These are phyloP conservation scores for Lactarius evosmus DNA, from an alignment of 768 basidiomycete species.

Conservation along the genomic window DNA sequence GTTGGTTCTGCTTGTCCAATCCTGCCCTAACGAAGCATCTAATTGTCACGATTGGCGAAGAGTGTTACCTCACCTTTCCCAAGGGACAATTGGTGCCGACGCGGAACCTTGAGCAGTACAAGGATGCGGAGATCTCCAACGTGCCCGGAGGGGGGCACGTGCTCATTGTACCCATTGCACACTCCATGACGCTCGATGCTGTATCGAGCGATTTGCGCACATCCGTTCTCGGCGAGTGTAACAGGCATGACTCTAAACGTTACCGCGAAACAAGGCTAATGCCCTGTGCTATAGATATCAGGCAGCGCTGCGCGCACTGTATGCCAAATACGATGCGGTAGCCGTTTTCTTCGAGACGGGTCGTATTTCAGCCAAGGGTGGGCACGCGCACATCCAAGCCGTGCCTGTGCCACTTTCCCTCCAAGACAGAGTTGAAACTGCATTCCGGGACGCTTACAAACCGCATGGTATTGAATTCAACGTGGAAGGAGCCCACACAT, in stretches of 20 bases:
- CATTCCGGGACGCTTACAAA: slow-evolving; percentile 71
- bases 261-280: neutral
- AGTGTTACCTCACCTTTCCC: slow-evolving; percentile 94
- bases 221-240: slow-evolving; percentile 78
- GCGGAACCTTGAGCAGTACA: slow-evolving; percentile 48
- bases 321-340: slow-evolving; percentile 61
- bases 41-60: slow-evolving; percentile 88
- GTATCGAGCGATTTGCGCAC: slow-evolving; percentile 75
- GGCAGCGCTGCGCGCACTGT: slow-evolving; percentile 65
- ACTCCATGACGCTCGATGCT: slow-evolving; percentile 83
- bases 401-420: slow-evolving; percentile 71
- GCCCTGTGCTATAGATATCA: slow-evolving; percentile 58
- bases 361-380: slow-evolving; percentile 77
- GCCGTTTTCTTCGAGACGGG: slow-evolving; percentile 88
- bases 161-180: slow-evolving; percentile 89
- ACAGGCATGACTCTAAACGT: slow-evolving; percentile 46
- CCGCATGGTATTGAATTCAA: slow-evolving; percentile 72
- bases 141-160: slow-evolving; percentile 97
- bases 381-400: slow-evolving; percentile 91
- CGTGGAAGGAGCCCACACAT: slow-evolving; percentile 58
- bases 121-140: slow-evolving; percentile 34
- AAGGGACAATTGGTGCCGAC: slow-evolving; percentile 94
- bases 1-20: slow-evolving; percentile 98
- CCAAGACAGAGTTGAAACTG: slow-evolving; percentile 59
- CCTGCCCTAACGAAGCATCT: slow-evolving; percentile 92